A percentile compares a stretch with the other conserved stretches of the same genome.
phyloP scores from a whole-genome alignment of 2,329 filamentous ascomycete species.

The Stachybotrys echinatus region DNA sequence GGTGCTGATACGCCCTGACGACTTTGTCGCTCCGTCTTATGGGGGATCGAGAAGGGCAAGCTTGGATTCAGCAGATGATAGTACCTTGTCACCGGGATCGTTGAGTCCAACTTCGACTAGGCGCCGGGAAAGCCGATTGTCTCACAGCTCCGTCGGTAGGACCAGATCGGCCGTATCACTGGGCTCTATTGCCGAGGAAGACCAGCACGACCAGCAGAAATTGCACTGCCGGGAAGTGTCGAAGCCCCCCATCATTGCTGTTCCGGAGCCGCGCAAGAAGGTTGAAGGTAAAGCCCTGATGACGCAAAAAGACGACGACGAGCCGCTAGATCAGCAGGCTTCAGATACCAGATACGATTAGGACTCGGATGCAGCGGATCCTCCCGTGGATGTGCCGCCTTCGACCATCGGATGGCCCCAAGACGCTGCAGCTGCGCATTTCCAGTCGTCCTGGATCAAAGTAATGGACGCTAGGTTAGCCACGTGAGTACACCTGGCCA shows the following conservation, averaged over 20 bases:
- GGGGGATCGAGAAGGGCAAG: slow-evolving; percentile 26
- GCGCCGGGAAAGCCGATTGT: slow-evolving; percentile 24
- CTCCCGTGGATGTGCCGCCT: neutral
- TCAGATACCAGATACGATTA: neutral
- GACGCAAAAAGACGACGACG: neutral
- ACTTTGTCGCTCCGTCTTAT: slow-evolving; percentile 28
- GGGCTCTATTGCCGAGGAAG: slow-evolving; percentile 40
- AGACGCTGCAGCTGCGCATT: neutral
- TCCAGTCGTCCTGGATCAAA: neutral
- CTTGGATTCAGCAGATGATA: slow-evolving; percentile 32
- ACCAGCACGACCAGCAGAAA: neutral
- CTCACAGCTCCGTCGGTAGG: slow-evolving; percentile 26
- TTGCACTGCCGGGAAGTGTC: neutral
- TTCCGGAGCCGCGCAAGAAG: neutral
- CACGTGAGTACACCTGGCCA: neutral
- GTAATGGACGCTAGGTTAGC: neutral
- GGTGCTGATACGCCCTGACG: slow-evolving; percentile 30
- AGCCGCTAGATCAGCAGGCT: neutral
- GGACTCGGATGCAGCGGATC: neutral
- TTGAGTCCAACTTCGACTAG: slow-evolving; percentile 25
- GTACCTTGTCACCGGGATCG: slow-evolving; percentile 24
- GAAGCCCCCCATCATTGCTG: neutral
- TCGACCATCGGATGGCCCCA: neutral
- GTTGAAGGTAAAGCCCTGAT: neutral
- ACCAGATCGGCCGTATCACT: slow-evolving; percentile 35